Base-by-base conservation (phyloP, 805 yeast species). In the Spathaspora passalidarum region DNA sequence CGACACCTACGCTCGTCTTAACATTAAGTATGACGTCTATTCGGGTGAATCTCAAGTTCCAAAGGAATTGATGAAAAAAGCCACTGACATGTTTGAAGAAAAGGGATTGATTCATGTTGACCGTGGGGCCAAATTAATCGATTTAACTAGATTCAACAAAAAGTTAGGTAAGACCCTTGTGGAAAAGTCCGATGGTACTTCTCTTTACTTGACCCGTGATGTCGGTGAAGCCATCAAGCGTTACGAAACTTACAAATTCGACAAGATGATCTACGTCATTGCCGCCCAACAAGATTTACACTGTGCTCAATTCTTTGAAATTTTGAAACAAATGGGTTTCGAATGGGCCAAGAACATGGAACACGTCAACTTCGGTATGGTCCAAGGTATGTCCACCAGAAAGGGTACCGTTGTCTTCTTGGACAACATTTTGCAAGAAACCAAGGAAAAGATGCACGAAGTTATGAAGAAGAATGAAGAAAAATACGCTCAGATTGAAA, bases 321-420 rank as follows among this genome's bases (percentile, higher is more conserved):
- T 90, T 55, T 75, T 94, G 62, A 91, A 91, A 59, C 88, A 88
- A 69, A 79, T 92, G 86, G 97, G 88, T 39, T 81, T 77, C 65
- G 84, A 81, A 51, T 94, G 97, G 97, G 91, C 96, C 42, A 72
- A 80, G 52, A 78, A 76, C 48, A 73, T 92, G 56, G 78, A 77
- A 59, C 98, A 92, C 67, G 79, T 94, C 57, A 92, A 86, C 71
- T 94, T 91, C 57, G 99, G 99, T 68, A 86, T 94, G 96, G 99
- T 94, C 42, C 86, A 81, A 61, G 99, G 99, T 57, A 94, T 94
- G 99, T 86, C 96, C 21, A 94, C 99, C 48, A 84, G 99, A 75
- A 88, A 84, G 69, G 99, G 99, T 56, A 94, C 96, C 29, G 99
- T 94, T 51, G 98, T 94, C n/a, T 94, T 94, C 78, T 78, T 94